Percentiles rank a stretch among this genome's conserved stretches.
Evolutionary conservation across 1,284 basidiomycete genomes (phyloP).

Genomic region (Ceratobasidium sp.): DNA sequence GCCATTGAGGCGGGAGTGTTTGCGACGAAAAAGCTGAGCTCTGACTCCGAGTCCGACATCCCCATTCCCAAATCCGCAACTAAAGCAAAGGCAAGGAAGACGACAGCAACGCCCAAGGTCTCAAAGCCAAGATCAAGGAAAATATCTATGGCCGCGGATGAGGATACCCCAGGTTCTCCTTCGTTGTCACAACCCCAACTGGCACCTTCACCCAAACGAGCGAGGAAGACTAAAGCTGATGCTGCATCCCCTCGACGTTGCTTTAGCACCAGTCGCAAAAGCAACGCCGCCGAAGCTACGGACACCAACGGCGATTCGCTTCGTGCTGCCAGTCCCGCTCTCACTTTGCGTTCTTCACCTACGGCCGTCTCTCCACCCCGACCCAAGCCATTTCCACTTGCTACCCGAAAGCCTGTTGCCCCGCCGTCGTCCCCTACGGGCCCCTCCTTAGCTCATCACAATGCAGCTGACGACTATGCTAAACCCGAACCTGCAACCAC

Average conservation of each 20-base stretch:
- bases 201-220: constrained; percentile 27
- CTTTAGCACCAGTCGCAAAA: constrained; percentile 21
- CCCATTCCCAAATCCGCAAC: constrained; percentile 20
- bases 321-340: constrained; percentile 53
- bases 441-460: not conserved
- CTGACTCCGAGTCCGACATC: constrained; percentile 9
- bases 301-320: constrained; percentile 53
- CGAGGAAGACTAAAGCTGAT: constrained; percentile 40
- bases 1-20: constrained; percentile 40
- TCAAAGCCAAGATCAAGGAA: constrained; percentile 45
- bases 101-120: constrained; percentile 15
- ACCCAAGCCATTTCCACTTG: constrained; percentile 27
- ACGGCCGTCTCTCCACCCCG: not conserved
- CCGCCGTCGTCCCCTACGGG: constrained; percentile 24
- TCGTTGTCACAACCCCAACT: constrained; percentile 31
- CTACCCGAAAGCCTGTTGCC: constrained; percentile 20
- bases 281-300: constrained; percentile 7
- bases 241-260: constrained; percentile 4
- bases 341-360: constrained; percentile 37
- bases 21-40: not conserved
- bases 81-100: constrained; percentile 24
- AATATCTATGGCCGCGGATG: constrained; percentile 4
- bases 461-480: constrained; percentile 57
- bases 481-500: constrained; percentile 47
- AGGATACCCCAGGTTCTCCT: not conserved